These are phyloP conservation scores for Acanthamoeba lenticulata DNA, from an alignment of 208 protist species.

Conservation along the genomic window DNA sequence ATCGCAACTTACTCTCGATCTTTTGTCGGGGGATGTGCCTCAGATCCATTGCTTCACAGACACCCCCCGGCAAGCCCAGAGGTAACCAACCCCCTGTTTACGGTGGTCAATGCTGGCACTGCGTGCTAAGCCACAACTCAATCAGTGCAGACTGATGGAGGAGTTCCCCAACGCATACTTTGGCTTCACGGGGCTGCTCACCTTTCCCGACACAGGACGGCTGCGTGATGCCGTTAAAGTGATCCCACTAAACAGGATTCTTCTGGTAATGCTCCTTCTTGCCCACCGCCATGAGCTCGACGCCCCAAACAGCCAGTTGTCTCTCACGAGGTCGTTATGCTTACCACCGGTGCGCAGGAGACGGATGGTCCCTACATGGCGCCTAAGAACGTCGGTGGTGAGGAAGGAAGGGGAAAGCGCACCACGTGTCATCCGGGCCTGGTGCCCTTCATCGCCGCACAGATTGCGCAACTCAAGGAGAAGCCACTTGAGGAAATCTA, in stretches of 20 bases:
- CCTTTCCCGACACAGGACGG: constrained; percentile 77
- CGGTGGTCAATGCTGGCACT: no score
- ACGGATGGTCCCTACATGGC: constrained; percentile 90
- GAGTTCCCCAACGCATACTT: constrained; percentile 85
- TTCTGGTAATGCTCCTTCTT: constrained; percentile 64
- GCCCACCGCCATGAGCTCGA: not conserved
- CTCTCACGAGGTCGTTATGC: not conserved
- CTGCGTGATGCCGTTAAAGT: constrained; percentile 70
- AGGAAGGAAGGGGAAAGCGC: not conserved
- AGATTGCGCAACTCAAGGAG: constrained; percentile 40
- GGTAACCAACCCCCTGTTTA: not conserved
- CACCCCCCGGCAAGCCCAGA: not conserved
- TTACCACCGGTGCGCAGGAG: constrained; percentile 67
- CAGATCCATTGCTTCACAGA: constrained; percentile 70
- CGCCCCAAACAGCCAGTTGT: not conserved
- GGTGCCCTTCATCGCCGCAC: not conserved
- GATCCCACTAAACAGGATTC: constrained; percentile 83
- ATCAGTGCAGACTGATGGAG: constrained; percentile 71
- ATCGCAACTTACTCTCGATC: not conserved
- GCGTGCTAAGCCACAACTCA: no score
- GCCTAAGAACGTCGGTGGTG: constrained; percentile 76
- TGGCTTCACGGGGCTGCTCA: constrained; percentile 88
- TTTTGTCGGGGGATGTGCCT: constrained; percentile 19
- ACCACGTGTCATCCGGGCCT: constrained; percentile 3
- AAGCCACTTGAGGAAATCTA: not conserved